A percentile compares a stretch with the other conserved stretches of the same genome.
Evolutionary conservation across 2,329 filamentous ascomycete genomes (phyloP).

Genomic region (Colletotrichum melonis): DNA sequence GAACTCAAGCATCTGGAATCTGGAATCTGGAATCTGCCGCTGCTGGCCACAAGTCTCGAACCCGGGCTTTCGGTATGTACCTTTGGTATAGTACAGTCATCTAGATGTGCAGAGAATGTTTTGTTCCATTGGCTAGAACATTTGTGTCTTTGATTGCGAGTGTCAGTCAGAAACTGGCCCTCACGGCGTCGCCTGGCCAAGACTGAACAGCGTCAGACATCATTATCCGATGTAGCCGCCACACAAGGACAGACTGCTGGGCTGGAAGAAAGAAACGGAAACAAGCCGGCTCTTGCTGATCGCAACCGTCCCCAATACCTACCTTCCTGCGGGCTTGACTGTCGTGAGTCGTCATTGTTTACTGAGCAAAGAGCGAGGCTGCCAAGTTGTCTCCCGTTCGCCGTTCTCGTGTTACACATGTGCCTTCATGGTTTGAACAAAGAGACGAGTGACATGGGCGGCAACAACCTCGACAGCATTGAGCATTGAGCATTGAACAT

Average conservation of each 20-base stretch:
- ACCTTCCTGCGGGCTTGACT: too few species aligned
- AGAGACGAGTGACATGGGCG: not conserved
- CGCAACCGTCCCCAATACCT: not conserved
- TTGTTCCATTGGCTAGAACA: not conserved
- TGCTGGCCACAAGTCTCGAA: not conserved
- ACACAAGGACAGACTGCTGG: not conserved
- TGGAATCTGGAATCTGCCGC: not conserved
- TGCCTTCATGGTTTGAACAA: not conserved
- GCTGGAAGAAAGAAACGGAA: not conserved
- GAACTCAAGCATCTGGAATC: too few species aligned
- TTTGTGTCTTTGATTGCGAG: not conserved
- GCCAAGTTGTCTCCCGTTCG: not conserved
- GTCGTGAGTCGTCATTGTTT: not conserved
- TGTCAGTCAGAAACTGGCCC: not conserved
- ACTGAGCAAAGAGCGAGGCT: not conserved
- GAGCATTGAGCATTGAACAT: too few species aligned
- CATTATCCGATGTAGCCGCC: not conserved
- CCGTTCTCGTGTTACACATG: conserved; percentile 20
- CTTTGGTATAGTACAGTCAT: too few species aligned
- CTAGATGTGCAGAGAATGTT: not conserved
- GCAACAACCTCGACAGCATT: not conserved
- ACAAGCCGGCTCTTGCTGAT: not conserved
- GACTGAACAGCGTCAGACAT: not conserved
- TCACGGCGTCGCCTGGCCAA: not conserved
- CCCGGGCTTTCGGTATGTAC: not conserved